phyloP scores from a whole-genome alignment of 2,329 filamentous ascomycete species.

The Penicillium sp. region DNA sequence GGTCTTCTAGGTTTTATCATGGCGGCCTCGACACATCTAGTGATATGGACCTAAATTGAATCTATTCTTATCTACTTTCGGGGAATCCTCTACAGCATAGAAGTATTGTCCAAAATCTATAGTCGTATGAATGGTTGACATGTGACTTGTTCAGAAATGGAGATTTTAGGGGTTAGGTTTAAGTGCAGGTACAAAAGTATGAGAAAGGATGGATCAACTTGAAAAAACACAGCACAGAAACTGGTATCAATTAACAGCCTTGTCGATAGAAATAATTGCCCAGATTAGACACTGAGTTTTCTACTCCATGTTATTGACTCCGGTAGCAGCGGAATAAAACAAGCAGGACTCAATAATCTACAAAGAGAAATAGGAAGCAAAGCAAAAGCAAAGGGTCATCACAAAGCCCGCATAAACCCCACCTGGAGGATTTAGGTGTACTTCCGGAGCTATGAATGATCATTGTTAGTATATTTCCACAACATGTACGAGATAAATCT shows the following conservation, averaged over 20 bases:
- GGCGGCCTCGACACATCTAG: not conserved
- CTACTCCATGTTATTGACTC: not conserved
- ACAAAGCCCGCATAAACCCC: constrained; percentile 13
- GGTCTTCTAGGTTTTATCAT: not conserved
- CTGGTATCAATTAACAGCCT: constrained; percentile 20
- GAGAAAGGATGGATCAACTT: not conserved
- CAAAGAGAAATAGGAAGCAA: constrained; percentile 13
- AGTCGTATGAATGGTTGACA: not conserved
- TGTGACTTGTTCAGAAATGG: not conserved
- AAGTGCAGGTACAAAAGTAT: not conserved
- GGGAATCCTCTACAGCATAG: not conserved
- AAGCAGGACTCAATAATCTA: constrained; percentile 21
- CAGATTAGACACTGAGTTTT: not conserved
- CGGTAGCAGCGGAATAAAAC: not conserved
- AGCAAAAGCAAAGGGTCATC: constrained; percentile 11
- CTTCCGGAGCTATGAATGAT: constrained; percentile 33
- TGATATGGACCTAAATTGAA: not conserved
- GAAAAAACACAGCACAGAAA: not conserved
- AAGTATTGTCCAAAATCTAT: not conserved
- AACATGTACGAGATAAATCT: too few species aligned
- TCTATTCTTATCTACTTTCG: not conserved
- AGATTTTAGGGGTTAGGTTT: not conserved
- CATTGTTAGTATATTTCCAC: constrained; percentile 8
- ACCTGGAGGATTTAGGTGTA: constrained; percentile 26
- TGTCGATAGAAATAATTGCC: constrained; percentile 1